Base-by-base conservation (phyloP, 805 yeast genomes). In the Nakazawaea populi region DNA sequence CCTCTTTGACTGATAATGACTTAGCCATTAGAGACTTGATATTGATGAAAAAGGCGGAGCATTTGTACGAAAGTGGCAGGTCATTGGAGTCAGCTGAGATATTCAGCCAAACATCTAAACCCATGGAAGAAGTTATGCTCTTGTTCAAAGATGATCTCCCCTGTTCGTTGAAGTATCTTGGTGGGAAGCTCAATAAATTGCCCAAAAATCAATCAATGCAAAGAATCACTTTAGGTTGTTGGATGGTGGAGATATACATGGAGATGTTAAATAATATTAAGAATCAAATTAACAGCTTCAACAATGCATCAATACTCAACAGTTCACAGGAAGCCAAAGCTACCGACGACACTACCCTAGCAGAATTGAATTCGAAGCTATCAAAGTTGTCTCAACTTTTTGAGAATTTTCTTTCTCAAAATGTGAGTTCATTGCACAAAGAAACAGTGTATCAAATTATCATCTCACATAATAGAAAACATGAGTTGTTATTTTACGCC, bases 361-460 rank as follows among this genome's bases (percentile, higher is more conserved):
- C 64, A 66, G 49, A 63, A 65, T 35, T 64, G 62, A 71, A 69
- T 39, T 54, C 59, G 53, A 54, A 34, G 39, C 49, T 55, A 72
- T 60, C 52, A 58, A 55, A 31, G 48, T 52, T 3, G 54, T 66
- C 2, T 59, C 61, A 46, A 55, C 68, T 71, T 51, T 72, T 77
- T 57, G 66, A 73, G 30, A 59, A 64, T 1, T 89, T 90, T 61
- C 62, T 90, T 12, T 60, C 68, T 2, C 60, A 67, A 2, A 74
- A 81, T 60, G 67, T 73, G 50, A 69, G 70, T 29, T 58, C 64
- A 5, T 60, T 89, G n/a, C 95, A 90, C 62, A 73, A 73, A 36
- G 74, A 74, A 8, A 84, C 96, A 0, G 71, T 87, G 0, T 87
- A 85, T 59, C 90, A 89, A 60, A 77, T 91, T 5, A 74, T 92